A percentile compares a stretch with the other conserved stretches of the same genome.
These are phyloP conservation scores for Phytophthora idaei DNA, from an alignment of 352 stramenopile species.

Conservation along the genomic window DNA sequence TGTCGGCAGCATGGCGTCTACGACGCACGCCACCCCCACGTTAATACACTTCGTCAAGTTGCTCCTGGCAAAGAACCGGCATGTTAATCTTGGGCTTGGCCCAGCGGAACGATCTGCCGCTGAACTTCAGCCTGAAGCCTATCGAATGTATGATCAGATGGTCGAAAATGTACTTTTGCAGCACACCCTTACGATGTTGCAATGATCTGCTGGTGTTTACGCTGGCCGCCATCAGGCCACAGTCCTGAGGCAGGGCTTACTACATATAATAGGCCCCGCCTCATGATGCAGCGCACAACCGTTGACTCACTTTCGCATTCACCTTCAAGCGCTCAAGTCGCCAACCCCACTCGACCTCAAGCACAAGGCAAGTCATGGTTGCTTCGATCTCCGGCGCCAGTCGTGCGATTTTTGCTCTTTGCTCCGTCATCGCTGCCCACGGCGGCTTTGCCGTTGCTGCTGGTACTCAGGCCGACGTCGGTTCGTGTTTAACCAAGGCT, in stretches of 20 bases:
- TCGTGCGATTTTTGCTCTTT: background rate
- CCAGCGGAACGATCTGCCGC: background rate
- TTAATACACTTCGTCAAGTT: background rate
- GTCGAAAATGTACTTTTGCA: background rate
- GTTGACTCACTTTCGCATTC: slow-evolving; percentile 4
- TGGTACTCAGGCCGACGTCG: background rate
- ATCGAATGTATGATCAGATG: background rate
- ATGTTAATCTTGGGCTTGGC: background rate
- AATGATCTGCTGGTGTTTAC: background rate
- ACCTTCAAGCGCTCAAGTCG: background rate
- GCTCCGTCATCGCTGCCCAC: background rate
- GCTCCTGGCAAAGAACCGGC: background rate
- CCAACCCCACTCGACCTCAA: background rate
- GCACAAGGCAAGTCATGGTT: background rate
- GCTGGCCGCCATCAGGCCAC: background rate
- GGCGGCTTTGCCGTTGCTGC: background rate
- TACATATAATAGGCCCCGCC: background rate
- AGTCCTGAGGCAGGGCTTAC: background rate
- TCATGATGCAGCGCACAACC: background rate
- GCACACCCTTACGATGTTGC: background rate
- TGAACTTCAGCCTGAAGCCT: background rate
- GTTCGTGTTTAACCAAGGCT: background rate
- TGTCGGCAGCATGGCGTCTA: too few species aligned
- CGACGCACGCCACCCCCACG: background rate
- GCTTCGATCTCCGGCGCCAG: background rate